Conservation (phyloP, 2,329 filamentous ascomycete species). For the Clonostachys rosea region DNA sequence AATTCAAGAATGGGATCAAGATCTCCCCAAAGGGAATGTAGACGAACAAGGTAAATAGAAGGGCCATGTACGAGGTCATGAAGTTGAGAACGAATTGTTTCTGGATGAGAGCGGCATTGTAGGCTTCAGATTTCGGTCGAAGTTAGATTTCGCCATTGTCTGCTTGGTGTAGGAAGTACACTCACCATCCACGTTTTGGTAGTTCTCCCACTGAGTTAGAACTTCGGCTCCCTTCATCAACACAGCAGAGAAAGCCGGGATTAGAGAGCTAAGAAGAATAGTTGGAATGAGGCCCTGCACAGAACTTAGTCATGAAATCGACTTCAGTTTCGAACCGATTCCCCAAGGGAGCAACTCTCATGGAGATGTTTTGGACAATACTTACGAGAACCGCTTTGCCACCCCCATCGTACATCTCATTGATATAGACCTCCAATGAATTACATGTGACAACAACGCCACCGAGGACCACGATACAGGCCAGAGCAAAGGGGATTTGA, state of each 20-base stretch:
- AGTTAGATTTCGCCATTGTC: not conserved
- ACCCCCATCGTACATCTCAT: constrained; percentile 86
- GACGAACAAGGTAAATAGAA: constrained; percentile 90
- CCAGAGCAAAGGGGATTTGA: constrained; percentile 78
- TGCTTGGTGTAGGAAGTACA: not conserved
- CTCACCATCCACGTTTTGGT: constrained; percentile 73
- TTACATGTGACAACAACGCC: constrained; percentile 83
- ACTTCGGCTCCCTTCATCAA: constrained; percentile 72
- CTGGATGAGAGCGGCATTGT: constrained; percentile 78
- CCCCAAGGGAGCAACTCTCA: not conserved
- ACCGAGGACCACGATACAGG: constrained; percentile 68
- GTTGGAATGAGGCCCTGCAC: constrained; percentile 81
- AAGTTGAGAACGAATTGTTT: constrained; percentile 97
- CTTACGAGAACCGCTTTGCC: constrained; percentile 79
- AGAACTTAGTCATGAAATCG: constrained; percentile 5
- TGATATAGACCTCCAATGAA: constrained; percentile 91
- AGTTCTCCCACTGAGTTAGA: constrained; percentile 84
- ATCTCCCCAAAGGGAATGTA: constrained; percentile 88
- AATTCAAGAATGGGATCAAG: constrained; percentile 79
- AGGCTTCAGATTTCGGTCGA: constrained; percentile 36
- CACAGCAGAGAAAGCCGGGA: constrained; percentile 72
- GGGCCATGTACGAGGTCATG: constrained; percentile 88
- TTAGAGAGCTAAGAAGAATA: constrained; percentile 73
- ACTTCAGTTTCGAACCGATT: too few relatives aligned
- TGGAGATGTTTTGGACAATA: constrained; percentile 2